phyloP scores from a whole-genome alignment of 106 monocot genomes.

The Posidonia australis region DNA sequence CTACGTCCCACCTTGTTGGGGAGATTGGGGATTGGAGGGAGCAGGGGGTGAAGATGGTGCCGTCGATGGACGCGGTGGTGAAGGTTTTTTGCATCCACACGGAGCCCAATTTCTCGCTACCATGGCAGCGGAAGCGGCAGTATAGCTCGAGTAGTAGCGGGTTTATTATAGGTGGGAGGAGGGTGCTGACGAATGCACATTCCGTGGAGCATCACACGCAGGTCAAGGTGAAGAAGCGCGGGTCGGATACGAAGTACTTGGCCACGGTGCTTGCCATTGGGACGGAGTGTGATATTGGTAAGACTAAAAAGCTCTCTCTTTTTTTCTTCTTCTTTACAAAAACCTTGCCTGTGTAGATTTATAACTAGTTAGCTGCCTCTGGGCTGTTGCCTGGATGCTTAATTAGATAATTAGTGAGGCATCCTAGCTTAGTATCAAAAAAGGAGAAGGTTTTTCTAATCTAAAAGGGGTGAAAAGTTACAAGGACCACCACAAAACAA shows the following conservation, averaged over 20 bases:
- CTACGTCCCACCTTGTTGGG: too few relatives aligned
- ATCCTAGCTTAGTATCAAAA: too few relatives aligned
- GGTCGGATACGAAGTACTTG: conserved; percentile 88
- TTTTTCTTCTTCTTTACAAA: background rate
- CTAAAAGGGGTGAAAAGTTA: too few relatives aligned
- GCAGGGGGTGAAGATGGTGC: conserved; percentile 30
- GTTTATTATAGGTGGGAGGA: conserved; percentile 60
- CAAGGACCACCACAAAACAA: too few relatives aligned
- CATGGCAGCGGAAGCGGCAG: conserved; percentile 97
- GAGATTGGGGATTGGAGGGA: background rate
- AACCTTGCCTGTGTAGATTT: too few relatives aligned
- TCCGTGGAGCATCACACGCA: conserved; percentile 96
- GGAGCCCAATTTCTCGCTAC: conserved; percentile 98
- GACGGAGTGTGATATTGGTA: conserved; percentile 93
- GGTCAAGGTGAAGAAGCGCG: conserved; percentile 97
- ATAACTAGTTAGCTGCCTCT: too few relatives aligned
- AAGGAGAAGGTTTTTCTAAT: too few relatives aligned
- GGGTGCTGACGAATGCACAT: conserved; percentile 95
- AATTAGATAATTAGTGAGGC: too few relatives aligned
- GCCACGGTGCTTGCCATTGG: conserved; percentile 92
- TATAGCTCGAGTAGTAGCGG: conserved; percentile 96
- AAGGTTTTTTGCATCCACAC: conserved; percentile 99
- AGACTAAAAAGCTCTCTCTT: background rate
- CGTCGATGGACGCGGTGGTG: conserved; percentile 94
- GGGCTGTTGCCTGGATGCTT: too few relatives aligned